Evolutionary conservation across 768 basidiomycete genomes (phyloP), one percentile per base, ranked within the genome.

Genomic region (Epithele typhae): DNA sequence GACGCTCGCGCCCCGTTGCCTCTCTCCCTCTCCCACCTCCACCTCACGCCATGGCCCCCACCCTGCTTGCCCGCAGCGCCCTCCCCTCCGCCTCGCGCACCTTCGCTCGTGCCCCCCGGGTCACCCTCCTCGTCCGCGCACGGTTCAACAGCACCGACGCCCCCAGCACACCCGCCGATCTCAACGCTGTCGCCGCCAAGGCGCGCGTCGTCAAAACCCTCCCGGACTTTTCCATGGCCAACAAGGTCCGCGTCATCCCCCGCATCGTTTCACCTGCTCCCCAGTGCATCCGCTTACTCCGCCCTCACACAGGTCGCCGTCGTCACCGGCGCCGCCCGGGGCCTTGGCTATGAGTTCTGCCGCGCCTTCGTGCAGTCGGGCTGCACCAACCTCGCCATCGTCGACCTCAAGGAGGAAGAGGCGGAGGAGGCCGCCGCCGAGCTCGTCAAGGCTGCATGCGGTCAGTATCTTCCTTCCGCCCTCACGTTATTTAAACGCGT

Each of bases 271-370:
- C 18, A 25, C 40, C 22, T 11, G 27, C 19, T 19, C 24, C 38
- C 27, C 48, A 21, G 41, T 34, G 17, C 40, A 36, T 35, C 18
- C 42, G 33, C 46, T 46, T 18, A 34, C 52, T 37, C 25, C 53
- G 48, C 34, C 19, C 22, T 22, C 27, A 17, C 35, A 19, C 51
- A 95, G 84, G 92, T 92, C 44, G 91, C 90, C 68, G 70, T 94
- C 57, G 83, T 98, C 41, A 98, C 95, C 32, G 95, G 95, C 37
- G 95, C 84, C 44, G 95, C 93, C 11, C 77, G 88, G 58, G 95
- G 95, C 6, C 71, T 98, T 37, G 95, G 95, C 6, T 77, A 87
- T 54, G 85, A 92, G 64, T 92, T 97, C 63, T 93, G 92, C 63
- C 78, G 83, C 37, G 92, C 92, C 11, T 93, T 97, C 65, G 59